Evolutionary conservation across 2,329 filamentous ascomycete species (phyloP).

Genomic region (Colletotrichum sp.): DNA sequence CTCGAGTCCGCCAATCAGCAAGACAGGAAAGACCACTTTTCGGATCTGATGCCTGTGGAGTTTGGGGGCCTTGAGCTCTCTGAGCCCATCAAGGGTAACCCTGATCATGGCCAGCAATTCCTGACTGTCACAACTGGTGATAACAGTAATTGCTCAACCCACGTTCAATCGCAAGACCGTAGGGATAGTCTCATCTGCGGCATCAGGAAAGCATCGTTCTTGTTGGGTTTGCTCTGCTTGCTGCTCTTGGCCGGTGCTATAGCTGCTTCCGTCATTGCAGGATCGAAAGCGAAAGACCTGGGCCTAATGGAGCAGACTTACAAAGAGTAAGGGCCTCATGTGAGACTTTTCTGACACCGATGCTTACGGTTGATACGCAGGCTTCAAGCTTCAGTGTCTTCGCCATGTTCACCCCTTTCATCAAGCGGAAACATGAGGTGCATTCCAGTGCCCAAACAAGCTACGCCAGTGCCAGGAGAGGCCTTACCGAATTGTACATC

Average conservation of each 20-base stretch:
- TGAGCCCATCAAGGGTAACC: too few species aligned
- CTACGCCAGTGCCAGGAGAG: not conserved
- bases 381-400: not conserved
- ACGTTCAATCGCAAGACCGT: not conserved
- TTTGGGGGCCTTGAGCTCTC: too few species aligned
- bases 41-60: too few species aligned
- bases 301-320: not conserved
- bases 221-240: not conserved
- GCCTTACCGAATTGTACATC: not conserved
- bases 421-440: not conserved
- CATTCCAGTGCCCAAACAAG: not conserved
- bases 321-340: not conserved
- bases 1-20: too few species aligned
- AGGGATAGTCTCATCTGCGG: not conserved
- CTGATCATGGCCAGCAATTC: too few species aligned
- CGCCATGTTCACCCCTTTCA: not conserved
- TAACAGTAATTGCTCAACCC: not conserved
- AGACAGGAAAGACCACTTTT: too few species aligned
- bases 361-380: not conserved
- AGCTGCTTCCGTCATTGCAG: not conserved
- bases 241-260: not conserved
- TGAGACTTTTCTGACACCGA: not conserved
- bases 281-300: not conserved
- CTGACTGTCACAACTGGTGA: too few species aligned
- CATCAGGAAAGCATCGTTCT: not conserved